phyloP scores from a whole-genome alignment of 2,329 filamentous ascomycete species.

The Xylariaceae sp. region DNA sequence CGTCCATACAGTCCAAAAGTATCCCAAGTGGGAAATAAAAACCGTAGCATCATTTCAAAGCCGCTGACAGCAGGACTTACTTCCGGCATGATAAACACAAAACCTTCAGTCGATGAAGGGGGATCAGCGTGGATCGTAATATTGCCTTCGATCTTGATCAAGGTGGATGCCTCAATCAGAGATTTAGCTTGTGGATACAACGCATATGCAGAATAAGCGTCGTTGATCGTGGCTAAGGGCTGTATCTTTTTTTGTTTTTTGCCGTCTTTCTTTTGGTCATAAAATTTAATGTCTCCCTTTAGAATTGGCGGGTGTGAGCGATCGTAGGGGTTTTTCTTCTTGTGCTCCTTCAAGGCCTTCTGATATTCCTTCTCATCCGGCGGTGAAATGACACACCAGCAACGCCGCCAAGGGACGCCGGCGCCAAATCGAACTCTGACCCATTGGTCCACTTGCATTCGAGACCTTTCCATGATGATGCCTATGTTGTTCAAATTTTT shows the following conservation, averaged over 20 bases:
- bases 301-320: constrained; percentile 61
- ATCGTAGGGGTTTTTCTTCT: constrained; percentile 79
- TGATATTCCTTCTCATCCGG: constrained; percentile 90
- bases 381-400: constrained; percentile 91
- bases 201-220: constrained; percentile 88
- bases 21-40: constrained; percentile 90
- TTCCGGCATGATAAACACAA: constrained; percentile 98
- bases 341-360: constrained; percentile 77
- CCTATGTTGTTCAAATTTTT: constrained; percentile 86
- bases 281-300: constrained; percentile 92
- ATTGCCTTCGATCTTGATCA: constrained; percentile 88
- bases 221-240: constrained; percentile 86
- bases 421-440: constrained; percentile 91
- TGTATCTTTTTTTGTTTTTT: constrained; percentile 89
- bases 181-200: constrained; percentile 94
- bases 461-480: constrained; percentile 76
- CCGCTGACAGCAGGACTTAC: constrained; percentile 85
- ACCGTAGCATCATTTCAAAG: constrained; percentile 92
- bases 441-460: constrained; percentile 82
- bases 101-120: constrained; percentile 78
- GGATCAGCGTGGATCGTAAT: constrained; percentile 82
- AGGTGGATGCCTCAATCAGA: constrained; percentile 86
- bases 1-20: constrained; percentile 88
- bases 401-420: constrained; percentile 91
- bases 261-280: constrained; percentile 67